Conservation (phyloP, 139 green algal genomes). For the Coelastrella sp. region DNA sequence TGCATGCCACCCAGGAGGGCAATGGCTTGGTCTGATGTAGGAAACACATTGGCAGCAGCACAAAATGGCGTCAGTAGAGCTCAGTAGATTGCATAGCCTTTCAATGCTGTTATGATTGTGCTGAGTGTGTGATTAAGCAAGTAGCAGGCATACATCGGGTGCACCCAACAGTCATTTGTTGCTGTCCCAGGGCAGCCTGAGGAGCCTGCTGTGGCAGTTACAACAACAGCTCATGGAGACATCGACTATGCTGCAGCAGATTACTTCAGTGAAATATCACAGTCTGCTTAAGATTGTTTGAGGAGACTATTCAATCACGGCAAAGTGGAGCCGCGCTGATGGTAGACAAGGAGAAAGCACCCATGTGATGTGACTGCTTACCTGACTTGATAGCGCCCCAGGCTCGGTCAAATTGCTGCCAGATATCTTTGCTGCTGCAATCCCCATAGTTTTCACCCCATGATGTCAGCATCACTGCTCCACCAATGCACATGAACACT, state of each 20-base stretch:
- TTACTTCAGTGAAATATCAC: no score
- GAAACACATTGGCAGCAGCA: background rate
- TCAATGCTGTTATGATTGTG: no score
- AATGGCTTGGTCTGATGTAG: slow-evolving; percentile 64
- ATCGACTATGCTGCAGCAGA: no score
- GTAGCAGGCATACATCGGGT: background rate
- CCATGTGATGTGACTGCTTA: background rate
- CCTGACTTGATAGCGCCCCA: slow-evolving; percentile 59
- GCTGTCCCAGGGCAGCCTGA: no score
- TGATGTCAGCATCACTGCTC: slow-evolving; percentile 76
- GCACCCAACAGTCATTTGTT: no score
- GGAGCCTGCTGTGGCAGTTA: background rate
- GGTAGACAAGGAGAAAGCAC: no score
- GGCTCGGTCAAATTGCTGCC: slow-evolving; percentile 70
- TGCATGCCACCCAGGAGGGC: slow-evolving; percentile 93
- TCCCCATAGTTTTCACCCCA: slow-evolving; percentile 96
- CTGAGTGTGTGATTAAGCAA: background rate
- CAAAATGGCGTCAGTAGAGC: background rate
- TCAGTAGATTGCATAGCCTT: background rate
- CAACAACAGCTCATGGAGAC: background rate
- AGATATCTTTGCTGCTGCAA: slow-evolving; percentile 39
- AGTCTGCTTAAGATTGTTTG: no score
- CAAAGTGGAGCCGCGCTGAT: no score
- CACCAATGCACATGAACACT: slow-evolving; percentile 80
- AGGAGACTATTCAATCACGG: no score